Percentiles rank a stretch among this genome's conserved stretches.
Conservation (phyloP, 2,329 filamentous ascomycete species). For the Calonectria montana region DNA sequence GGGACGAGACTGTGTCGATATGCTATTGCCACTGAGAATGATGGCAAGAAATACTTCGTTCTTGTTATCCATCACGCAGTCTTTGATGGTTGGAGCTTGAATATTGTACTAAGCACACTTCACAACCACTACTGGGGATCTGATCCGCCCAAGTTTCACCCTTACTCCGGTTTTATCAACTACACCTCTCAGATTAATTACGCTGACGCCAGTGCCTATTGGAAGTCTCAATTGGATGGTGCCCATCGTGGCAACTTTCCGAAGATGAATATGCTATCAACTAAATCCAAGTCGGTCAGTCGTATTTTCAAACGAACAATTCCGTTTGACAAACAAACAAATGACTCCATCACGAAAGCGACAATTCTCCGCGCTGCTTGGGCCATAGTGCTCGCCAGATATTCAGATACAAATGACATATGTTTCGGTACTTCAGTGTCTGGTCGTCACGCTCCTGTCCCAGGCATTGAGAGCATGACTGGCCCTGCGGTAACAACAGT, state of each 20-base stretch:
- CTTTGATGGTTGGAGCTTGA: conserved; percentile 15
- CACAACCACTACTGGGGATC: background rate
- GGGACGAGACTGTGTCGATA: background rate
- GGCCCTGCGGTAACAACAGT: background rate
- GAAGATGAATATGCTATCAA: conserved; percentile 49
- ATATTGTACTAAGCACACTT: background rate
- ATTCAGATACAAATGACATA: conserved; percentile 3
- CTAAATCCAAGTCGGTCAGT: background rate
- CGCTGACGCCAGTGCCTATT: background rate
- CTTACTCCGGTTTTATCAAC: conserved; percentile 2
- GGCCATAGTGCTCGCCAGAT: conserved; percentile 9
- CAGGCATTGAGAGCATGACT: background rate
- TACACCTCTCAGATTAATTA: background rate
- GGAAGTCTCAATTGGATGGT: background rate
- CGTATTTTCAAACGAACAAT: background rate
- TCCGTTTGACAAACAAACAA: background rate
- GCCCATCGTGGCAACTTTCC: conserved; percentile 51
- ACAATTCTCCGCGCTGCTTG: conserved; percentile 8
- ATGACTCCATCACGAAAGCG: conserved; percentile 4
- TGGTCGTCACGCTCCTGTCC: conserved; percentile 6
- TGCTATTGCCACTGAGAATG: background rate
- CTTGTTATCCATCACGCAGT: conserved; percentile 9
- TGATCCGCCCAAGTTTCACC: background rate
- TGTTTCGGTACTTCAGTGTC: conserved; percentile 10
- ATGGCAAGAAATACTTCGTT: background rate